phyloP scores from a whole-genome alignment of 2,329 filamentous ascomycete species.

The Grosmannia penicillata region DNA sequence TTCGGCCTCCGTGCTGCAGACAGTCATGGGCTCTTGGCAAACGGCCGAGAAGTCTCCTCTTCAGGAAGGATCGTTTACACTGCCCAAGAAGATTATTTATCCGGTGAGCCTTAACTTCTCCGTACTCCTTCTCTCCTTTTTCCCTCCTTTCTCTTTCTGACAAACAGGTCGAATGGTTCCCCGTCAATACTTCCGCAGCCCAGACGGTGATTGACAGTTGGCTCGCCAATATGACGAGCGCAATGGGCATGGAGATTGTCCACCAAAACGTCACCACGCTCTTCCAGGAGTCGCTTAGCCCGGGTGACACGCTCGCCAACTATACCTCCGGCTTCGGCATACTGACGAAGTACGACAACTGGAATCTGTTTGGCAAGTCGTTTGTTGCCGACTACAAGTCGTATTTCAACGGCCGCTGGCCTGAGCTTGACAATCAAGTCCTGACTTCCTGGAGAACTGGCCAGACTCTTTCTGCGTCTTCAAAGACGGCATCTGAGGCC shows the following conservation, averaged over 20 bases:
- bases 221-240: conserved; percentile 1
- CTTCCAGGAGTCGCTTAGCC: background rate
- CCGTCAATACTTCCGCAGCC: conserved; percentile 1
- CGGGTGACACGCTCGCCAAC: background rate
- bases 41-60: conserved; percentile 1
- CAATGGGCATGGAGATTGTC: conserved; percentile 4
- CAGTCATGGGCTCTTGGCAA: conserved; percentile 4
- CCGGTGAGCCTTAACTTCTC: background rate
- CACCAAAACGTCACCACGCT: conserved; percentile 1
- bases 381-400: conserved; percentile 2
- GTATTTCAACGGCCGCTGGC: background rate
- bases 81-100: conserved; percentile 4
- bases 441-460: background rate
- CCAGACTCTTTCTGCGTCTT: background rate
- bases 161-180: conserved; percentile 1
- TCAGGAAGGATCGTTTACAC: background rate
- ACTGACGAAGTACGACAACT: conserved; percentile 4
- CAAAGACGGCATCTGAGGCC: background rate
- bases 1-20: background rate
- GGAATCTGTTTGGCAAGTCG: conserved; percentile 2
- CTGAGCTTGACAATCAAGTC: conserved; percentile 2
- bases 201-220: conserved; percentile 3
- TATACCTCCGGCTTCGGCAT: conserved; percentile 1
- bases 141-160: background rate
- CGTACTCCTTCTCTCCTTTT: background rate